Conservation (phyloP, 306 rosid genomes). For the Sicyos edulis region DNA sequence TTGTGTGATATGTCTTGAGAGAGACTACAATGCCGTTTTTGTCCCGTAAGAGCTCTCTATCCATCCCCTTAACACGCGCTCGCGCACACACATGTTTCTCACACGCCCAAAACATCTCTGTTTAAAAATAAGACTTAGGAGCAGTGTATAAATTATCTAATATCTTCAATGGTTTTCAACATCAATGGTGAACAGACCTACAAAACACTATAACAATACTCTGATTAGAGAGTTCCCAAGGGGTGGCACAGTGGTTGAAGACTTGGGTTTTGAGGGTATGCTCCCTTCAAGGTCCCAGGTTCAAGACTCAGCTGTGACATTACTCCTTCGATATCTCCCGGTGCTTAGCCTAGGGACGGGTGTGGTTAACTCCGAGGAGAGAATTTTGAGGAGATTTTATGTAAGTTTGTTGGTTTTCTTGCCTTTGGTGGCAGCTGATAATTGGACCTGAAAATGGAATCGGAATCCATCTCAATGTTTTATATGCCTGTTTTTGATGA, state of each 20-base stretch:
- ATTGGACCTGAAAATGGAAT: background rate
- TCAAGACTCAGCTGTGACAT: too few relatives aligned
- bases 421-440: background rate
- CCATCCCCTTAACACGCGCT: background rate
- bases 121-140: background rate
- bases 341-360: too few relatives aligned
- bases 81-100: background rate
- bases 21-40: conserved; percentile 85
- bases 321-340: too few relatives aligned
- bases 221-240: background rate
- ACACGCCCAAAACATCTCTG: background rate
- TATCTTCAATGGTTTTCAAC: background rate
- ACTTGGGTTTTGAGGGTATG: too few relatives aligned
- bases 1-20: conserved; percentile 97
- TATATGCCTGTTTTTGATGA: background rate
- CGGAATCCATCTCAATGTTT: background rate
- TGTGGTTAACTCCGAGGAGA: too few relatives aligned
- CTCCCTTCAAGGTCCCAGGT: too few relatives aligned
- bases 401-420: background rate
- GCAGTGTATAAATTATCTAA: conserved; percentile 3
- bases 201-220: background rate
- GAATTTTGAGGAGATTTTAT: background rate
- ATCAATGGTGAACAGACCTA: background rate
- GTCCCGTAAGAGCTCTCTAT: conserved; percentile 70
- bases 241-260: too few relatives aligned